Evolutionary conservation across 768 basidiomycete genomes (phyloP).

Genomic region (Cystobasidium tubakii): DNA sequence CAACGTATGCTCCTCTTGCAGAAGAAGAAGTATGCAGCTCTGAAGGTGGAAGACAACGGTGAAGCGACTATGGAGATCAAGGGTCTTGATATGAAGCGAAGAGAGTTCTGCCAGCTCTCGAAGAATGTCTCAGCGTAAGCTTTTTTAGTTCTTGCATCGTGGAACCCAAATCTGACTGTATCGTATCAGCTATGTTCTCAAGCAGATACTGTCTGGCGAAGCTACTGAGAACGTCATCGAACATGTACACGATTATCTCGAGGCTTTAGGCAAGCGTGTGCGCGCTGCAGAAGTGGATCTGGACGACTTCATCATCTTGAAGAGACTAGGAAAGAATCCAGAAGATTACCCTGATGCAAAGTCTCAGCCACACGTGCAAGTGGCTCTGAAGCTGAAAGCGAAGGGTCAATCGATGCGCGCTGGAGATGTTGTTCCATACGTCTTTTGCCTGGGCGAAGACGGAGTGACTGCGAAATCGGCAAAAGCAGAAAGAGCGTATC

Average conservation of each 20-base stretch:
- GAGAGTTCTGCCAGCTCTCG: conserved; percentile 87
- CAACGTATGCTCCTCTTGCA: conserved; percentile 84
- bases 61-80: conserved; percentile 77
- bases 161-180: no score
- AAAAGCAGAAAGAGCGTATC: conserved; percentile 83
- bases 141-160: not conserved
- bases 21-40: conserved; percentile 98
- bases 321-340: conserved; percentile 94
- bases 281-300: conserved; percentile 68
- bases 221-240: conserved; percentile 81
- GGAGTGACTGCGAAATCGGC: conserved; percentile 64
- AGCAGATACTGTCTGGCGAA: conserved; percentile 84
- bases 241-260: conserved; percentile 85
- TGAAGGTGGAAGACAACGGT: conserved; percentile 81
- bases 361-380: conserved; percentile 91
- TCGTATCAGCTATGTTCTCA: conserved; percentile 69
- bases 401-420: conserved; percentile 70
- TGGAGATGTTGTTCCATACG: conserved; percentile 92
- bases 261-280: conserved; percentile 68
- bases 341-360: conserved; percentile 96
- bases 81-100: conserved; percentile 96
- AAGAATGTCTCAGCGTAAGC: conserved; percentile 87
- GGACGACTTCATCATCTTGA: conserved; percentile 93
- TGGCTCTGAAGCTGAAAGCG: conserved; percentile 80
- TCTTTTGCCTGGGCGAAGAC: conserved; percentile 72